Conservation (phyloP, 148 eudicot genomes). For the Heliamphora exappendiculata region DNA sequence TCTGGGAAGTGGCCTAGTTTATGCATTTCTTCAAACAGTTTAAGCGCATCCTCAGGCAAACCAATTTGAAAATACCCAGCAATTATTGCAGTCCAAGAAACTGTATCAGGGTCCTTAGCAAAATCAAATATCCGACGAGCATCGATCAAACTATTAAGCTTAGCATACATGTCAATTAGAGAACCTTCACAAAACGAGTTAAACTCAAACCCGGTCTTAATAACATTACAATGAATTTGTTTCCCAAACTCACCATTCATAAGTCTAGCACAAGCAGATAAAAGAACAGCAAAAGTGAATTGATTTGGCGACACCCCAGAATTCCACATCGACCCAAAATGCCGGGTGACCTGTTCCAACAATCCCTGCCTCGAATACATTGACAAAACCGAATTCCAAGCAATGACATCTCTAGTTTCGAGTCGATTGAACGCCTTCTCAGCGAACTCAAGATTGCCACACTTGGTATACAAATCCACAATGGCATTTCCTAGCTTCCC, state of each 20-base stretch:
- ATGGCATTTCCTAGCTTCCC: slow-evolving; percentile 58
- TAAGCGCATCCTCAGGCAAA: slow-evolving; percentile 51
- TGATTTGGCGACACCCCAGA: slow-evolving; percentile 48
- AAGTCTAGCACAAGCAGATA: slow-evolving; percentile 68
- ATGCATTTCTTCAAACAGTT: slow-evolving; percentile 51
- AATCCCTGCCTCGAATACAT: slow-evolving; percentile 50
- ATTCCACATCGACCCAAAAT: slow-evolving; percentile 42
- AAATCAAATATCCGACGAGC: slow-evolving; percentile 63
- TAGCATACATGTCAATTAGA: slow-evolving; percentile 75
- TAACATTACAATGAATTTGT: slow-evolving; percentile 50
- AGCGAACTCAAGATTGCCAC: slow-evolving; percentile 46
- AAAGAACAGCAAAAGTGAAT: slow-evolving; percentile 56
- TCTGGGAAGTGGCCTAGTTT: slow-evolving; percentile 44
- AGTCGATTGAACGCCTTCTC: slow-evolving; percentile 47
- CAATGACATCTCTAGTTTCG: slow-evolving; percentile 40
- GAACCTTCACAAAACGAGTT: slow-evolving; percentile 70
- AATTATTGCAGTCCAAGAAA: slow-evolving; percentile 80
- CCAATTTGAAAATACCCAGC: slow-evolving; percentile 56
- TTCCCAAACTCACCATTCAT: slow-evolving; percentile 38
- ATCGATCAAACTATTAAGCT: slow-evolving; percentile 37
- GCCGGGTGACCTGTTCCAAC: slow-evolving; percentile 33
- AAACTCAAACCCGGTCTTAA: slow-evolving; percentile 48
- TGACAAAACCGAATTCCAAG: slow-evolving; percentile 75
- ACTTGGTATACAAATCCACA: slow-evolving; percentile 81
- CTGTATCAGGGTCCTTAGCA: slow-evolving; percentile 36